Base-by-base conservation (phyloP, 1,284 basidiomycete genomes). In the Malassezia globosa region DNA sequence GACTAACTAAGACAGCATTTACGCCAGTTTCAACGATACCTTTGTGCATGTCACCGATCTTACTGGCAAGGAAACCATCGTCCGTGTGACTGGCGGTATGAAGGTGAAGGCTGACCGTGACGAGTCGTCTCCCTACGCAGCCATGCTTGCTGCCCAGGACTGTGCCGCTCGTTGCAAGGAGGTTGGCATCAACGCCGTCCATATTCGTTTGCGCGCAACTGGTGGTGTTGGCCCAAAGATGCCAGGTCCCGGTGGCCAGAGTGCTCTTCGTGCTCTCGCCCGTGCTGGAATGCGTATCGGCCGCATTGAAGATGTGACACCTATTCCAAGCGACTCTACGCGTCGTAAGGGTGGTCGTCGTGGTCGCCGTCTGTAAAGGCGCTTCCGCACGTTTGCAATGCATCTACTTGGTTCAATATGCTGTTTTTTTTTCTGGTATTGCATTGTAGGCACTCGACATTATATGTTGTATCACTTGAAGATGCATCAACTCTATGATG, bases 81-180 rank as follows among this genome's bases (percentile, higher is more conserved):
- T 85, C 69, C 88, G 92, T 75, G 88, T 96, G 61, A 97, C 92
- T 63, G 90, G 86, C 72, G 92, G 92, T 61, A 97, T 97, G 94
- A 97, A 97, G 79, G 92, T 97, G 79, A 97, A 97, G 80, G 94
- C 92, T 34, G 92, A 97, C 77, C 87, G 94, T 77, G 92, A 97
- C 78, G 92, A 97, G 79, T 96, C 90, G 43, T 96, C 92, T 34
- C 87, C 92, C 22, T 97, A 96, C 78, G 94, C 92, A 59, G 94
- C 94, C 73, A 96, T 97, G 92, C 80, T 96, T 76, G 92, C 92
- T 58, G 92, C 92, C 48, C 92, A 96, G 78, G 92, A 96, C 72
- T 87, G 89, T 64, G 90, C 92, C 57, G 75, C 79, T 51, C 87
- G 92, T 66, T 97, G 92, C 84, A 87, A 87, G 75, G 94, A 97